Conservation (phyloP, 2,329 filamentous ascomycete genomes). For the Metarhizium sp. region DNA sequence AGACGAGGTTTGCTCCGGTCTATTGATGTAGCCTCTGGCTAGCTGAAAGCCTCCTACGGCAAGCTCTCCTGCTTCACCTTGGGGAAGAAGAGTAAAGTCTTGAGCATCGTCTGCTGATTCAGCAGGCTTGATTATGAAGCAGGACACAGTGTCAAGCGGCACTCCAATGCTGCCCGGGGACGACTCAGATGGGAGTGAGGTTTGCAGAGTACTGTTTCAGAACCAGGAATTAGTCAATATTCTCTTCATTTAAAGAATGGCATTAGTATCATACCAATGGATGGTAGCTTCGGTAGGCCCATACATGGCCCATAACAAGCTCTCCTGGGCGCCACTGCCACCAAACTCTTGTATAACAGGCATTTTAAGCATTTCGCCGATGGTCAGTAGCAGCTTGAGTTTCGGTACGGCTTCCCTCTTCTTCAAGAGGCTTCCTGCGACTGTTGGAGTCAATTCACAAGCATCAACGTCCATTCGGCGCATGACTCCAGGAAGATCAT, state of each 20-base stretch:
- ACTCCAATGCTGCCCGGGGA: constrained; percentile 63
- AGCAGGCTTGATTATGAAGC: constrained; percentile 54
- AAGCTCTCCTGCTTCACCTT: constrained; percentile 67
- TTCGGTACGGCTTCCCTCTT: constrained; percentile 57
- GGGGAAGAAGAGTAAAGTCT: constrained; percentile 45
- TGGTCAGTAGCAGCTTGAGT: constrained; percentile 68
- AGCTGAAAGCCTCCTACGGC: constrained; percentile 74
- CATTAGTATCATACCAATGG: constrained; percentile 50
- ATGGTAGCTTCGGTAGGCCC: constrained; percentile 88
- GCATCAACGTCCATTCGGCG: constrained; percentile 62
- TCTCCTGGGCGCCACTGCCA: constrained; percentile 35
- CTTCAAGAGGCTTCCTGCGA: constrained; percentile 67
- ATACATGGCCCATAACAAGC: constrained; percentile 87
- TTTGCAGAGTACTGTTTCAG: constrained; percentile 53
- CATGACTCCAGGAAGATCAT: constrained; percentile 63
- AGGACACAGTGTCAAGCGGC: constrained; percentile 73
- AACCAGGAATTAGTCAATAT: constrained; percentile 4
- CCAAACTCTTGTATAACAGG: constrained; percentile 75
- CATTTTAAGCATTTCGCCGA: constrained; percentile 84
- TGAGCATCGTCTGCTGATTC: constrained; percentile 9
- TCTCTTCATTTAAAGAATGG: neutral
- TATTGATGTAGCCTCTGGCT: constrained; percentile 73
- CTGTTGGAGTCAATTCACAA: constrained; percentile 82
- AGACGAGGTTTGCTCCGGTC: constrained; percentile 61
- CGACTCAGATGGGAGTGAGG: constrained; percentile 45